These are phyloP conservation scores for Bipolaris sorokiniana DNA, from an alignment of 2,329 filamentous ascomycete species.

Conservation along the genomic window DNA sequence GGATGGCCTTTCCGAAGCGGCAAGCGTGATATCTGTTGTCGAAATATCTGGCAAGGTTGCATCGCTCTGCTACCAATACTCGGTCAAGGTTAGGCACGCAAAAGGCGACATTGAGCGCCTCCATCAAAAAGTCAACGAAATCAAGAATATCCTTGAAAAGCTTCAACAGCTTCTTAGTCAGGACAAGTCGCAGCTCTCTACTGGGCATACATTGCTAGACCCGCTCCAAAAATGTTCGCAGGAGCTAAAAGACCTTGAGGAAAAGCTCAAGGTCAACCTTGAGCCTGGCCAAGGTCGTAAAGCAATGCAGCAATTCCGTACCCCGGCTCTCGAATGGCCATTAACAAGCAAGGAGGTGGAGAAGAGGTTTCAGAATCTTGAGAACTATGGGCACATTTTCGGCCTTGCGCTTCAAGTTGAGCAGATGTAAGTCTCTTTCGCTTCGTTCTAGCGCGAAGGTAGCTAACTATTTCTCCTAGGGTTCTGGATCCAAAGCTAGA, in stretches of 20 bases:
- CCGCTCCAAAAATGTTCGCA: constrained; percentile 24
- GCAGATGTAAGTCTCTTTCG: constrained; percentile 39
- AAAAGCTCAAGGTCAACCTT: no score
- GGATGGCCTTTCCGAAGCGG: no score
- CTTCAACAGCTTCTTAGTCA: constrained; percentile 33
- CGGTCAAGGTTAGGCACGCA: constrained; percentile 26
- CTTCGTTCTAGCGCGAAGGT: no score
- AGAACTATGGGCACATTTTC: constrained; percentile 35
- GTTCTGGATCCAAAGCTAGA: constrained; percentile 21
- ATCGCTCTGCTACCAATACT: constrained; percentile 48
- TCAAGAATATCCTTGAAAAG: constrained; percentile 34
- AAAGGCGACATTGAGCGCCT: constrained; percentile 45
- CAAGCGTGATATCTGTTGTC: constrained; percentile 49
- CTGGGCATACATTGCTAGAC: constrained; percentile 28
- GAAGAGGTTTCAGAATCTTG: constrained; percentile 30
- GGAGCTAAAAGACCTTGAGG: constrained; percentile 20
- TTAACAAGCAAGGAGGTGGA: constrained; percentile 48
- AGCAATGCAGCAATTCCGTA: constrained; percentile 40
- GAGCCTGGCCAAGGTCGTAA: constrained; percentile 28
- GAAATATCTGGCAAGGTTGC: constrained; percentile 49
- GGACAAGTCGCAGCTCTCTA: constrained; percentile 33
- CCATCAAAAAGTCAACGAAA: constrained; percentile 31
- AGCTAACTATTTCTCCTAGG: no score
- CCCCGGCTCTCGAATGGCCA: constrained; percentile 51
- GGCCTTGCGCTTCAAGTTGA: constrained; percentile 43